phyloP scores from a whole-genome alignment of 148 eudicot genomes.

The Selenicereus undatus region DNA sequence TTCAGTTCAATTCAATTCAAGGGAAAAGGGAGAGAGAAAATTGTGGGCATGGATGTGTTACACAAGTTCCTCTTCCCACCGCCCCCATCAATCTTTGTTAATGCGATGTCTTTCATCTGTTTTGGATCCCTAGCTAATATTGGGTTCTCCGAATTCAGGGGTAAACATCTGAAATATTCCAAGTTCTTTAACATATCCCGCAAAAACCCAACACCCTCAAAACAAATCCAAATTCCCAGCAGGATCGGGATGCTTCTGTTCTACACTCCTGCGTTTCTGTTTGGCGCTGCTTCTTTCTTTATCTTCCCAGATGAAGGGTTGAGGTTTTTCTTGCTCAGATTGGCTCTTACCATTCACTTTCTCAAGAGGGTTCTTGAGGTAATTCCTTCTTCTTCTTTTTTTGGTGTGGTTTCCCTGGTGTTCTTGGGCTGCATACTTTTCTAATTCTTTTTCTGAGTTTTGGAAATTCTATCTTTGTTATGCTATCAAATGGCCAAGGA shows the following conservation, averaged over 20 bases:
- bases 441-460: background rate
- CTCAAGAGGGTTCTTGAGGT: constrained; percentile 54
- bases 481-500: background rate
- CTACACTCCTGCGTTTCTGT: constrained; percentile 42
- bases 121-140: constrained; percentile 13
- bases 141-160: constrained; percentile 30
- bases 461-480: background rate
- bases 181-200: constrained; percentile 19
- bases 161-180: constrained; percentile 40
- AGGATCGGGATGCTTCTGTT: constrained; percentile 38
- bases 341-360: constrained; percentile 40
- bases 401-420: background rate
- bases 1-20: too few species aligned
- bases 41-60: constrained; percentile 13
- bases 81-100: constrained; percentile 30
- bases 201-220: background rate
- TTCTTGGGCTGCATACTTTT: background rate
- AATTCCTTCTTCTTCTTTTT: background rate
- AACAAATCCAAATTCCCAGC: constrained; percentile 21
- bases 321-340: constrained; percentile 37
- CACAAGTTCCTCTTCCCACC: constrained; percentile 30
- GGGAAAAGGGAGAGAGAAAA: background rate
- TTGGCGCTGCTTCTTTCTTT: constrained; percentile 30
- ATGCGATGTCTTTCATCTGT: constrained; percentile 20
- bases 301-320: constrained; percentile 29